Evolutionary conservation across 306 rosid genomes (phyloP).

Genomic region (Dryas drummondii): DNA sequence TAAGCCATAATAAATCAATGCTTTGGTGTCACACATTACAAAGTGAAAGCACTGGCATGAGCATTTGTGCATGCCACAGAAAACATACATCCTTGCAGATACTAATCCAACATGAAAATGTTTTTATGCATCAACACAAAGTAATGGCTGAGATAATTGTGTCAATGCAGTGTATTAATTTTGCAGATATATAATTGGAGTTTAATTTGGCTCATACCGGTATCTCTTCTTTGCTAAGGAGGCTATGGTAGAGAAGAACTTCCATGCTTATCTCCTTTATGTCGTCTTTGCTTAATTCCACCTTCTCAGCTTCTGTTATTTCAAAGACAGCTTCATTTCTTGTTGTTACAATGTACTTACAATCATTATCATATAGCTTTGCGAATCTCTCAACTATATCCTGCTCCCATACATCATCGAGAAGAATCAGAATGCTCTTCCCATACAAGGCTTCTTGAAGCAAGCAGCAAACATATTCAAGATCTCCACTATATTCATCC

Average conservation of each 20-base stretch:
- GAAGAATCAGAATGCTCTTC: slow-evolving; percentile 34
- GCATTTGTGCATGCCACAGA: background rate
- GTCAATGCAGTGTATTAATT: background rate
- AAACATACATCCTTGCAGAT: background rate
- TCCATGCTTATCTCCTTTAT: slow-evolving; percentile 31
- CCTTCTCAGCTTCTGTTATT: slow-evolving; percentile 40
- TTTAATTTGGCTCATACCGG: slow-evolving; percentile 18
- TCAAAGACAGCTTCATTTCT: slow-evolving; percentile 38
- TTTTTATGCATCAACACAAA: background rate
- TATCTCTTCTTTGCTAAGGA: slow-evolving; percentile 30
- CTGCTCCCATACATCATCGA: slow-evolving; percentile 41
- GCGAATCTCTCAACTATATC: slow-evolving; percentile 32
- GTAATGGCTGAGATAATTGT: background rate
- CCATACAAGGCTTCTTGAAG: slow-evolving; percentile 36
- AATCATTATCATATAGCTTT: slow-evolving; percentile 32
- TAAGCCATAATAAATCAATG: background rate
- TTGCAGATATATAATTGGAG: background rate
- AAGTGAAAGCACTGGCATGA: background rate
- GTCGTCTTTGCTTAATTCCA: slow-evolving; percentile 32
- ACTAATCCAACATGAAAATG: background rate
- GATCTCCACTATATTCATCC: slow-evolving; percentile 28
- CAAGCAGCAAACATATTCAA: slow-evolving; percentile 25
- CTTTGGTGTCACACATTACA: background rate
- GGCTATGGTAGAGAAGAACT: slow-evolving; percentile 32
- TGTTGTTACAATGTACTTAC: slow-evolving; percentile 34